These are phyloP conservation scores for Ilex asprella DNA, from an alignment of 257 asterid species.

Conservation along the genomic window DNA sequence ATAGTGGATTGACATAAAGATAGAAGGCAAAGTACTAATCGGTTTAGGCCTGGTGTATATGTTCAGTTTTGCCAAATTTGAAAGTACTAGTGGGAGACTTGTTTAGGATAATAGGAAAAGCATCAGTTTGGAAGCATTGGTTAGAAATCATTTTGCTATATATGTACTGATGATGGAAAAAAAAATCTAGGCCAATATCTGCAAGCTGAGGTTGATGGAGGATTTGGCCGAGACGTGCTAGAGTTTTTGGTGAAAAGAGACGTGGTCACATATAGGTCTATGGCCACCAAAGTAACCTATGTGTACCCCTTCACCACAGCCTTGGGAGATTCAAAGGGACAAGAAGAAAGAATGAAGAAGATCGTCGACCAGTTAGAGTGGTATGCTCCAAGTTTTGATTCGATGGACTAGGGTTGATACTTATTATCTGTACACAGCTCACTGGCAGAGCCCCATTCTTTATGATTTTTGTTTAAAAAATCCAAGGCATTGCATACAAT, in stretches of 20 bases:
- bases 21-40: no score
- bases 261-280: constrained; percentile 62
- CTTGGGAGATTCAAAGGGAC: constrained; percentile 89
- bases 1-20: no score
- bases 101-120: no score
- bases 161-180: neutral
- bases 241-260: constrained; percentile 75
- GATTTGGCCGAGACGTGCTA: constrained; percentile 77
- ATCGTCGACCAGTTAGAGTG: constrained; percentile 67
- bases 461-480: no score
- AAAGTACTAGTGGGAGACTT: no score
- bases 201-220: constrained; percentile 89
- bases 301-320: constrained; percentile 92
- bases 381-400: constrained; percentile 75
- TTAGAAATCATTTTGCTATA: no score
- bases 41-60: no score
- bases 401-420: constrained; percentile 41
- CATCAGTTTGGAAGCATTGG: no score
- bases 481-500: no score
- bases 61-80: no score
- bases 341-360: constrained; percentile 62
- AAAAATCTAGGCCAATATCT: constrained; percentile 54
- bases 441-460: no score
- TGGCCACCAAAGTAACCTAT: constrained; percentile 82
- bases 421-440: neutral